Percentiles rank a stretch among this genome's conserved stretches.
Evolutionary conservation across 345 rosid genomes (phyloP).

Genomic region (Barbarea vulgaris): DNA sequence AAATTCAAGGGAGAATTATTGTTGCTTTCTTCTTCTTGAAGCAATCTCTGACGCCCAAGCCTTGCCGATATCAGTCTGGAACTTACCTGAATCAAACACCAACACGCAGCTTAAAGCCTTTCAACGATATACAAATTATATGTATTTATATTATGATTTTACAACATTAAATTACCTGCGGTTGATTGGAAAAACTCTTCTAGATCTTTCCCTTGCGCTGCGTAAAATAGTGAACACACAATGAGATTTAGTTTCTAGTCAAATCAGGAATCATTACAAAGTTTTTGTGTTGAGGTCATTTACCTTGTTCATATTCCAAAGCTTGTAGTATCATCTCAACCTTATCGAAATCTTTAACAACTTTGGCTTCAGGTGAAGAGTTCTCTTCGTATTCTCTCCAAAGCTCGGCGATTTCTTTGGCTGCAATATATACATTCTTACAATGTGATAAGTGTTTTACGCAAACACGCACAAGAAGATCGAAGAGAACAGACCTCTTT

Average conservation of each 20-base stretch:
- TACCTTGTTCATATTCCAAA: constrained; percentile 89
- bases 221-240: constrained; percentile 22
- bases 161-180: constrained; percentile 54
- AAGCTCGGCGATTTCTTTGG: constrained; percentile 67
- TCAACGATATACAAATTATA: neutral
- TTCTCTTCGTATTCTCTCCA: constrained; percentile 95
- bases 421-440: constrained; percentile 49
- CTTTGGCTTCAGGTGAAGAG: constrained; percentile 87
- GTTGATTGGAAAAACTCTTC: constrained; percentile 95
- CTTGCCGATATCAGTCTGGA: constrained; percentile 85
- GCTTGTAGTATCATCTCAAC: constrained; percentile 99
- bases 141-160: neutral
- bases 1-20: constrained; percentile 15
- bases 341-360: constrained; percentile 92
- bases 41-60: constrained; percentile 87
- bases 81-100: constrained; percentile 60
- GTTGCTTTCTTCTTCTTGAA: constrained; percentile 61
- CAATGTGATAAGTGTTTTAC: neutral
- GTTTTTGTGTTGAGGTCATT: constrained; percentile 22
- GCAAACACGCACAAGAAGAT: neutral
- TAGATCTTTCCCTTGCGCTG: constrained; percentile 90
- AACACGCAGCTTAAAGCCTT: neutral
- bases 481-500: constrained; percentile 55
- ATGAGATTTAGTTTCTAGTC: constrained; percentile 32
- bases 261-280: neutral